Conservation (phyloP, 2,329 filamentous ascomycete genomes). For the Alternaria angustiovoidea region DNA sequence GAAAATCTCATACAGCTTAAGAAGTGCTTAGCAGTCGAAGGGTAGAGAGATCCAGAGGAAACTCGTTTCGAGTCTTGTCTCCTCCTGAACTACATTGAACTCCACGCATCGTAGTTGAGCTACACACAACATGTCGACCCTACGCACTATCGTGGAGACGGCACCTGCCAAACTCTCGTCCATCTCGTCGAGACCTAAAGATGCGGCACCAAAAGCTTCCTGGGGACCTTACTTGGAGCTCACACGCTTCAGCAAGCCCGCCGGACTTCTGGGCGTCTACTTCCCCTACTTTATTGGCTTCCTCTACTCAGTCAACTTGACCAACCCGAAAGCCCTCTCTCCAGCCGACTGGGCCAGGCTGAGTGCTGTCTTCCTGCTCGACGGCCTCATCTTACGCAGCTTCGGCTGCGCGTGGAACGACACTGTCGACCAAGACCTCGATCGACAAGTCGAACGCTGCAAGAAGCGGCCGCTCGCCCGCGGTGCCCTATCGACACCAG, state of each 20-base stretch:
- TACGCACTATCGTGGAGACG: constrained; percentile 8
- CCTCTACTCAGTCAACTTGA: constrained; percentile 46
- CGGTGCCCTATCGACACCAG: constrained; percentile 58
- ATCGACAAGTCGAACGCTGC: constrained; percentile 53
- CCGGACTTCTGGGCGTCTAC: constrained; percentile 60
- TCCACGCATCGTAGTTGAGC: not conserved
- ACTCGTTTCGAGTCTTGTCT: constrained; percentile 1
- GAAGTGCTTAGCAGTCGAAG: not conserved
- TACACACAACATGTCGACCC: constrained; percentile 3
- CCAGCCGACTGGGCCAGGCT: constrained; percentile 20
- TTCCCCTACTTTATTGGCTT: constrained; percentile 52
- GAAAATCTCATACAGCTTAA: not conserved
- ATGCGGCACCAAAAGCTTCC: constrained; percentile 2
- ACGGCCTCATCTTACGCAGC: constrained; percentile 46
- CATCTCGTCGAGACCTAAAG: not conserved
- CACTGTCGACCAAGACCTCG: constrained; percentile 62
- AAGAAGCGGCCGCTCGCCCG: constrained; percentile 46
- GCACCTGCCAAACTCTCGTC: not conserved
- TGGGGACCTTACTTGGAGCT: constrained; percentile 47
- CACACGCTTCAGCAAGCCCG: constrained; percentile 53
- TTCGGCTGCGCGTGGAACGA: constrained; percentile 64
- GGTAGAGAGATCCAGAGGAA: not conserved
- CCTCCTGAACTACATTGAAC: not conserved
- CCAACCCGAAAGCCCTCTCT: constrained; percentile 6
- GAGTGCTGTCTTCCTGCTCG: constrained; percentile 56